Conservation (phyloP, 148 eudicot species). For the Drosera capensis region DNA sequence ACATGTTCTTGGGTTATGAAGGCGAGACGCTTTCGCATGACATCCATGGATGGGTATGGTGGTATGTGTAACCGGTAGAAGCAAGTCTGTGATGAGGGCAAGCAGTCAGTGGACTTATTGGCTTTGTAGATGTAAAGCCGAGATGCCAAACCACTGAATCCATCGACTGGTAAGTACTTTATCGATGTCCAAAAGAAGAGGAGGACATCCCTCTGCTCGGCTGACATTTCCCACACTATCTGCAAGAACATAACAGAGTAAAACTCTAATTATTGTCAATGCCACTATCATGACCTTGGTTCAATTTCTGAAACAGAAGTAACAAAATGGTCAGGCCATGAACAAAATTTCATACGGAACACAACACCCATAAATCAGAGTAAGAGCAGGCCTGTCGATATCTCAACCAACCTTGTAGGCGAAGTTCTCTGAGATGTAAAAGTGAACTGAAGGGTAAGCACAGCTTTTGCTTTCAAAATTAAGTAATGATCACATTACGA, state of each 20-base stretch:
- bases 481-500: too few species aligned
- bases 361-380: too few species aligned
- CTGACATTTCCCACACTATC: constrained; percentile 48
- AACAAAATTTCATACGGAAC: too few species aligned
- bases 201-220: constrained; percentile 54
- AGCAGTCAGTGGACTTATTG: constrained; percentile 24
- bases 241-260: constrained; percentile 7
- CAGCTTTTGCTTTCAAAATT: too few species aligned
- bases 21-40: constrained; percentile 50
- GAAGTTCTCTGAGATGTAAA: too few species aligned
- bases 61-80: constrained; percentile 66
- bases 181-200: constrained; percentile 96
- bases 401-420: too few species aligned
- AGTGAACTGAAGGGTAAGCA: too few species aligned
- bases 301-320: background rate
- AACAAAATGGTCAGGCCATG: too few species aligned
- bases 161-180: constrained; percentile 68
- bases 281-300: background rate
- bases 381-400: too few species aligned
- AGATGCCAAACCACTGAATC: constrained; percentile 72
- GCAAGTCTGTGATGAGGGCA: constrained; percentile 93
- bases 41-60: constrained; percentile 26
- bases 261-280: background rate
- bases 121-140: constrained; percentile 46
- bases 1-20: constrained; percentile 71